A percentile compares a stretch with the other conserved stretches of the same genome.
phyloP scores from a whole-genome alignment of 306 rosid species.

The Sechiopsis laciniata region DNA sequence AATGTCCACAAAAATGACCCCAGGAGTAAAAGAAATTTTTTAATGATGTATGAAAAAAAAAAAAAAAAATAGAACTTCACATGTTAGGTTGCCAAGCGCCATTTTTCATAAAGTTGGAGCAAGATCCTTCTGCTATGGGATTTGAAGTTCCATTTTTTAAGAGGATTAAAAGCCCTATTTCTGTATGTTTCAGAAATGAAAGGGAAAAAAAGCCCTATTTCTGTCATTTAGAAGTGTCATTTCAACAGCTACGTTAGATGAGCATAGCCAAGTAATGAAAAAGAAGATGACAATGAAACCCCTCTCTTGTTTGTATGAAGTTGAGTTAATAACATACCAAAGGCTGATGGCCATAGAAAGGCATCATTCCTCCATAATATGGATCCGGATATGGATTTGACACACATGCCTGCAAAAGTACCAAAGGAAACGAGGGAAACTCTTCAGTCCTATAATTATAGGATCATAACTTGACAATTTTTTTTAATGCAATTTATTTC shows the following conservation, averaged over 20 bases:
- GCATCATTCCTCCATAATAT: constrained; percentile 77
- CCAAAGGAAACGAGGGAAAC: constrained; percentile 29
- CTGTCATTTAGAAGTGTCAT: background rate
- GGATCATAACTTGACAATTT: background rate
- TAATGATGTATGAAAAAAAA: background rate
- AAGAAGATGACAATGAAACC: background rate
- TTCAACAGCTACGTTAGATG: background rate
- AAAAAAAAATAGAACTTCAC: background rate
- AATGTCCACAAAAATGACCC: background rate
- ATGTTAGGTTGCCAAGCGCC: background rate
- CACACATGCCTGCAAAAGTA: constrained; percentile 74
- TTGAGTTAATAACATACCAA: constrained; percentile 44
- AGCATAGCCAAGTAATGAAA: background rate
- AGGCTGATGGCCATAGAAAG: constrained; percentile 76
- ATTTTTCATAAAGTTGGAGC: constrained; percentile 6
- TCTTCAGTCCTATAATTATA: constrained; percentile 20
- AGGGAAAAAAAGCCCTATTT: too few species aligned
- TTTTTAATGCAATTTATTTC: constrained; percentile 19
- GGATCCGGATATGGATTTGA: constrained; percentile 87
- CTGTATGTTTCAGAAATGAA: too few species aligned
- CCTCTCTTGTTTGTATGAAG: background rate
- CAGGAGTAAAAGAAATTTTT: background rate
- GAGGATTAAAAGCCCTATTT: background rate
- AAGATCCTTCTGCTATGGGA: background rate
- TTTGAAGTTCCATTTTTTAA: background rate